Percentiles rank a stretch among this genome's conserved stretches.
phyloP scores from a whole-genome alignment of 805 yeast genomes.

The Cyberlindnera bimundalis region DNA sequence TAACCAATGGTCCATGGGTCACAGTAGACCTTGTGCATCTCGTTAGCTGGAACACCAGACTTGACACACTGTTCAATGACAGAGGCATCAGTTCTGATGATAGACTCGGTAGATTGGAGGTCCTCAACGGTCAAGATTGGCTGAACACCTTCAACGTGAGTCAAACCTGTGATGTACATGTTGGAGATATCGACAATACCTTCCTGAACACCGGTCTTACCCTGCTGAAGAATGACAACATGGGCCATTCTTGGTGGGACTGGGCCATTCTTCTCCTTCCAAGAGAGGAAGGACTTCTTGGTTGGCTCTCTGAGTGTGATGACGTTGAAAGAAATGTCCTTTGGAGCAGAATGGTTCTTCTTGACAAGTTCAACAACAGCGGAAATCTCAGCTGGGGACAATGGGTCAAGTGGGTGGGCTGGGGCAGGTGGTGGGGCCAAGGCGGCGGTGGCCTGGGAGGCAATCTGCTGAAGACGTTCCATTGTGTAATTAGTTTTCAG shows the following conservation, averaged over 20 bases:
- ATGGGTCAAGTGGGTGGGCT: slow-evolving; percentile 69
- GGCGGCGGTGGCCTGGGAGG: slow-evolving; percentile 57
- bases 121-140: slow-evolving; percentile 75
- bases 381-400: slow-evolving; percentile 58
- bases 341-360: slow-evolving; percentile 40
- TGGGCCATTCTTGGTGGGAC: slow-evolving; percentile 67
- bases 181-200: slow-evolving; percentile 61
- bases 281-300: slow-evolving; percentile 56
- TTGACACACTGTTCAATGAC: slow-evolving; percentile 71
- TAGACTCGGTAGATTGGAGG: slow-evolving; percentile 56
- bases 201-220: slow-evolving; percentile 61
- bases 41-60: slow-evolving; percentile 59
- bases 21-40: slow-evolving; percentile 50
- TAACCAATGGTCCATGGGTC: slow-evolving; percentile 72
- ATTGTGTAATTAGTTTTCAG: slow-evolving; percentile 32
- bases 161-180: slow-evolving; percentile 43
- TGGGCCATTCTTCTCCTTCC: slow-evolving; percentile 62
- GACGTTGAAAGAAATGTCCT: slow-evolving; percentile 56
- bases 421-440: slow-evolving; percentile 52
- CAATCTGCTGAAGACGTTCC: slow-evolving; percentile 67
- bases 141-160: slow-evolving; percentile 57
- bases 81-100: slow-evolving; percentile 64
- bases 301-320: slow-evolving; percentile 70
- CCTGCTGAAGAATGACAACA: slow-evolving; percentile 58
- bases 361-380: slow-evolving; percentile 52